These are phyloP conservation scores for Catharanthus roseus DNA, from an alignment of 257 asterid species.

Conservation along the genomic window DNA sequence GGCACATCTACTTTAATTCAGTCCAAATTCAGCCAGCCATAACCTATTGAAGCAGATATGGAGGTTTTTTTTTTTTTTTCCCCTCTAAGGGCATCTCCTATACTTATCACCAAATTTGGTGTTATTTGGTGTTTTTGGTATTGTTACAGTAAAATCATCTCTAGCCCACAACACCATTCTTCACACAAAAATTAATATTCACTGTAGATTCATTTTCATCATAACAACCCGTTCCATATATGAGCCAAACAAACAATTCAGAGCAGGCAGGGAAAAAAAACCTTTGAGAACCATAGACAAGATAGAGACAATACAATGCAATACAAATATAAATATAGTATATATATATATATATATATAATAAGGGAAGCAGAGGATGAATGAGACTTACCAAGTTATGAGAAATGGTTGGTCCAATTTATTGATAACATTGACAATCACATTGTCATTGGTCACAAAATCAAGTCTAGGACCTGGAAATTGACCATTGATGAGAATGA, in stretches of 20 bases:
- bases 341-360: too few relatives aligned
- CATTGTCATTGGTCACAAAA: constrained; percentile 84
- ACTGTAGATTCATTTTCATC: too few relatives aligned
- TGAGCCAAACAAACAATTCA: neutral
- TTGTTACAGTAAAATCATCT: too few relatives aligned
- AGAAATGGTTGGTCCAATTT: constrained; percentile 83
- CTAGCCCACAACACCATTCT: too few relatives aligned
- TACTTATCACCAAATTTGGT: too few relatives aligned
- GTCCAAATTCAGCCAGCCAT: neutral
- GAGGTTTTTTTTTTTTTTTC: neutral
- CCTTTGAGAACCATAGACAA: neutral
- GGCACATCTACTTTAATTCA: neutral
- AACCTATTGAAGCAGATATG: neutral
- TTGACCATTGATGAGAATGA: constrained; percentile 84
- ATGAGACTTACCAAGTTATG: constrained; percentile 68
- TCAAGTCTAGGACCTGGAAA: constrained; percentile 92
- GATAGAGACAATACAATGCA: neutral
- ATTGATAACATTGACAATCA: constrained; percentile 63
- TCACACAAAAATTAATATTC: too few relatives aligned
- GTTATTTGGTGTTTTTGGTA: too few relatives aligned
- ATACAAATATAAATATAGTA: too few relatives aligned
- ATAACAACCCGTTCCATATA: neutral
- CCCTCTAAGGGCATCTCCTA: too few relatives aligned
- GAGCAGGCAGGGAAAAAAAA: neutral
- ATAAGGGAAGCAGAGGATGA: neutral